These are phyloP conservation scores for Fusarium poae DNA, from an alignment of 2,329 filamentous ascomycete species.

Conservation along the genomic window DNA sequence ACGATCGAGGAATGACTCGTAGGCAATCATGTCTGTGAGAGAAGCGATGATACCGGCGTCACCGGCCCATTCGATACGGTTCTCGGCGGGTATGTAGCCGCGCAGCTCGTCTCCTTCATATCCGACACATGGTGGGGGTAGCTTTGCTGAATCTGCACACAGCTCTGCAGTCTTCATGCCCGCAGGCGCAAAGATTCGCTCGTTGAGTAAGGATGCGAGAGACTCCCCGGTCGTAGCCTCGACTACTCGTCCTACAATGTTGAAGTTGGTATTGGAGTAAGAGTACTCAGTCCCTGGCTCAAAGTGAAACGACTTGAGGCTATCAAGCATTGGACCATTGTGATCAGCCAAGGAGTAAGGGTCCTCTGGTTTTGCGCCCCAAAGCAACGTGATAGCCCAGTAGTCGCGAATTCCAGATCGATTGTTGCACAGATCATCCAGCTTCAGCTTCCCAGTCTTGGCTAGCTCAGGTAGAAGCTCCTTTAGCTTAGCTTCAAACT, in stretches of 20 bases:
- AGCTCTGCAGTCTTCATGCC: constrained; percentile 32
- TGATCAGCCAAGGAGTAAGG: constrained; percentile 30
- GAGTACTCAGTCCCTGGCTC: constrained; percentile 32
- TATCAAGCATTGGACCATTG: constrained; percentile 19
- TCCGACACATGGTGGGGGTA: constrained; percentile 24
- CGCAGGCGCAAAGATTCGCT: constrained; percentile 33
- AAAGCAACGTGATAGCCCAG: constrained; percentile 33
- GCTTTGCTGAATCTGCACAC: constrained; percentile 27
- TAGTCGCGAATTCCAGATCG: constrained; percentile 37
- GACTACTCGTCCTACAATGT: constrained; percentile 28
- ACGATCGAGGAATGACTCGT: constrained; percentile 28
- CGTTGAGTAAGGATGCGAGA: constrained; percentile 15
- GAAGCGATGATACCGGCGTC: constrained; percentile 38
- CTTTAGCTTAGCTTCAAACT: constrained; percentile 29
- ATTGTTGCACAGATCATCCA: constrained; percentile 33
- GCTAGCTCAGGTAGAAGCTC: constrained; percentile 24
- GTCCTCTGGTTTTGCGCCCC: constrained; percentile 33
- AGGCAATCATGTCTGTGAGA: constrained; percentile 30
- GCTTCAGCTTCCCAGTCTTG: constrained; percentile 7
- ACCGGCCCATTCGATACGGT: constrained; percentile 33
- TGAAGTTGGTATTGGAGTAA: constrained; percentile 39
- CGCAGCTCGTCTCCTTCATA: constrained; percentile 31
- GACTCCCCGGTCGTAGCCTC: constrained; percentile 26
- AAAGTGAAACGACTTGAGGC: constrained; percentile 28
- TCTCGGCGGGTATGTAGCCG: constrained; percentile 29